Percentiles rank a stretch among this genome's conserved stretches.
phyloP scores from a whole-genome alignment of 2,329 filamentous ascomycete species.

The Beauveria pseudobassiana region DNA sequence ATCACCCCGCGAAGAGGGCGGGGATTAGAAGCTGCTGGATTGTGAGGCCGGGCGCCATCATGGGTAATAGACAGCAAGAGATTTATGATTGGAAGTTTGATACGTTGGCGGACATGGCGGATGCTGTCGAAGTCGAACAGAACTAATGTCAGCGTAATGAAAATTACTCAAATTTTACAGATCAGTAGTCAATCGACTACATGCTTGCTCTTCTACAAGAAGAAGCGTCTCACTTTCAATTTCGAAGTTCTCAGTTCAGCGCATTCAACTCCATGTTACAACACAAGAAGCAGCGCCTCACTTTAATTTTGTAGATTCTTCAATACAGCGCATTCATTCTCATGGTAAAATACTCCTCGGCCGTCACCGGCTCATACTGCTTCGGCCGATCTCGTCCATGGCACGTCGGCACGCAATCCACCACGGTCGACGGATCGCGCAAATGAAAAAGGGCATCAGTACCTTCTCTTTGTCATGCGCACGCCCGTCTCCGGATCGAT shows the following conservation, averaged over 20 bases:
- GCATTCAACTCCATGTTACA: constrained; percentile 18
- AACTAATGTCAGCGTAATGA: not conserved
- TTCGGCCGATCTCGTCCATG: constrained; percentile 32
- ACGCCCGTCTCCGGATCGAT: constrained; percentile 17
- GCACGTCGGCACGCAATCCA: constrained; percentile 45
- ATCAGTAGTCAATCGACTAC: no score
- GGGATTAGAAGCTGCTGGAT: constrained; percentile 58
- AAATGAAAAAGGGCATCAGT: constrained; percentile 54
- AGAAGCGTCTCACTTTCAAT: no score
- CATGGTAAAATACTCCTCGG: constrained; percentile 22
- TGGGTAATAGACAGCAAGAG: constrained; percentile 32
- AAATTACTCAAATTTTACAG: no score
- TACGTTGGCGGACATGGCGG: constrained; percentile 50
- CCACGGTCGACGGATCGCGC: constrained; percentile 39
- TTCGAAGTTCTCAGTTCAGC: not conserved
- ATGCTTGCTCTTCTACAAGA: no score
- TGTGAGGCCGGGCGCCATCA: constrained; percentile 34
- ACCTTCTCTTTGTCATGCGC: constrained; percentile 41
- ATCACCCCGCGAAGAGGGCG: constrained; percentile 52
- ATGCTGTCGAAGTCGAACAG: constrained; percentile 37
- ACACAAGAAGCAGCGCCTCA: not conserved
- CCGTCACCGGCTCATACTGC: constrained; percentile 39
- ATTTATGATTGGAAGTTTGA: constrained; percentile 49
- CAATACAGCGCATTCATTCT: constrained; percentile 14
- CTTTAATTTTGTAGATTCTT: not conserved